These are phyloP conservation scores for Pythium volutum DNA, from an alignment of 352 stramenopile species.

Conservation along the genomic window DNA sequence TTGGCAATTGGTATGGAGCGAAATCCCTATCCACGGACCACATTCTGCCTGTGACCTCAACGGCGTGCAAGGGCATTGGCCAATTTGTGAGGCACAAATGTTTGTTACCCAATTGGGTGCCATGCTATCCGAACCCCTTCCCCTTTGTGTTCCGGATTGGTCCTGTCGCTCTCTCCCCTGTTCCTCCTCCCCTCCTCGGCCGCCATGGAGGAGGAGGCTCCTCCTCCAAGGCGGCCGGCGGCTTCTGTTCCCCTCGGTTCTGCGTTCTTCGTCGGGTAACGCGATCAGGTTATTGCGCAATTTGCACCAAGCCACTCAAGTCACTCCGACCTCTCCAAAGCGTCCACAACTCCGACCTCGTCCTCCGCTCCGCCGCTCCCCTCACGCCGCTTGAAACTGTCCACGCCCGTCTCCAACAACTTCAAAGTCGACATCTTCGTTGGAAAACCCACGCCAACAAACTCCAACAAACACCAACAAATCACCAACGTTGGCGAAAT, in stretches of 20 bases:
- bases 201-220: not conserved
- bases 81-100: not conserved
- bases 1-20: not conserved
- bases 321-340: not conserved
- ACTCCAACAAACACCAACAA: constrained; percentile 3
- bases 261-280: constrained; percentile 44
- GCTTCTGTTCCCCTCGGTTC: not conserved
- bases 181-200: not conserved
- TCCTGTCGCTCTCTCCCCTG: not conserved
- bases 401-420: not conserved
- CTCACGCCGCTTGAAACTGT: not conserved
- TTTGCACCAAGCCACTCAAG: constrained; percentile 32
- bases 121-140: not conserved
- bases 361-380: not conserved
- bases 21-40: not conserved
- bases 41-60: not conserved
- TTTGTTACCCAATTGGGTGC: not conserved
- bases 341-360: constrained; percentile 3
- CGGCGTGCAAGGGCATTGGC: not conserved
- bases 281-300: constrained; percentile 66
- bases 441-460: constrained; percentile 1
- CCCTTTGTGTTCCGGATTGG: not conserved
- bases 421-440: constrained; percentile 4
- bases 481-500: not conserved
- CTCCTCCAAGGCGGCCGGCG: no score